Conservation (phyloP, 2,329 filamentous ascomycete species). For the Leptosphaerulina australis region DNA sequence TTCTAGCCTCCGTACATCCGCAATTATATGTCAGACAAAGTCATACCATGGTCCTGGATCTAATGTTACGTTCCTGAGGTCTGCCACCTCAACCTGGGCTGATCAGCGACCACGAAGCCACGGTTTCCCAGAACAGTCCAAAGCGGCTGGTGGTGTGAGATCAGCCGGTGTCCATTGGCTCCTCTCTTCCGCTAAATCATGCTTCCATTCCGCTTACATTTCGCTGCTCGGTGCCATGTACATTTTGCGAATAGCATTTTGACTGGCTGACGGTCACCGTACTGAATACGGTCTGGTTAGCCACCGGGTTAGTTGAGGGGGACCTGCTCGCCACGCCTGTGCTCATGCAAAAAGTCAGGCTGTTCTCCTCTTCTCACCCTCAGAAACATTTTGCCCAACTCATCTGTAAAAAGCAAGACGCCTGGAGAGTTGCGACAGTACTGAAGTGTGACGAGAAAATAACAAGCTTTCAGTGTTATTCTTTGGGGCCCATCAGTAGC, state of each 20-base stretch:
- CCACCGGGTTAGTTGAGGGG: not conserved
- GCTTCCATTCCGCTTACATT: conserved; percentile 14
- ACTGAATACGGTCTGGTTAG: conserved; percentile 7
- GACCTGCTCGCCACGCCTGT: not conserved
- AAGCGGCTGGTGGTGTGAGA: conserved; percentile 8
- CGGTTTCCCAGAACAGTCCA: not conserved
- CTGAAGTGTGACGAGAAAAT: not conserved
- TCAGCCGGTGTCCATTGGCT: conserved; percentile 2
- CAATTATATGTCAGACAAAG: not conserved
- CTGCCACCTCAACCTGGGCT: not conserved
- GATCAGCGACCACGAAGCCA: conserved; percentile 6
- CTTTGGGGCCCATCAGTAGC: not conserved
- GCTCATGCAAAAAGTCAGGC: conserved; percentile 2
- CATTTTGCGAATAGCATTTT: conserved; percentile 5
- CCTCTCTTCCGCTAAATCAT: not conserved
- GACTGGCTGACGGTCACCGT: conserved; percentile 1
- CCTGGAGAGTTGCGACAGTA: not conserved
- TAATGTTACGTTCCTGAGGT: not conserved
- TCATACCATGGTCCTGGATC: not conserved
- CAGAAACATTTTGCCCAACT: not conserved
- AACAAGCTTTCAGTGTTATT: conserved; percentile 1
- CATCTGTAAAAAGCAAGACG: not conserved
- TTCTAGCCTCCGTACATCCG: not conserved
- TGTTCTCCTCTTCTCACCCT: not conserved
- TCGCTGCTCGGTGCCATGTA: conserved; percentile 7